Evolutionary conservation across 2,329 filamentous ascomycete genomes (phyloP).

Genomic region (Diaporthe helianthi): DNA sequence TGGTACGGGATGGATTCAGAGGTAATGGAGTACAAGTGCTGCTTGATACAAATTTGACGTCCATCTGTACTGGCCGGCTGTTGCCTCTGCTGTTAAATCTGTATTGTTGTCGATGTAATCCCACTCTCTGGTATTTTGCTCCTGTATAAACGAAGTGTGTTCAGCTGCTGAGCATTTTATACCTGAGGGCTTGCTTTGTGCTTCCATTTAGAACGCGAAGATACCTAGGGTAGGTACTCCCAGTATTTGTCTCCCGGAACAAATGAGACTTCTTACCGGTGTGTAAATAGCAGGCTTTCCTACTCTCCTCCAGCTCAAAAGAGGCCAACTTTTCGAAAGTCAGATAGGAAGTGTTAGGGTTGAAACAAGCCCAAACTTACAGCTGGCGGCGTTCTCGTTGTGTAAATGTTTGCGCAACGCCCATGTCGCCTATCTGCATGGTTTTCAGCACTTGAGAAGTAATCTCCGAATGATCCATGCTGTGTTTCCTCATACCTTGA

Average conservation of each 20-base stretch:
- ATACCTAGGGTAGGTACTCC: too few relatives aligned
- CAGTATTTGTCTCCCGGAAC: too few relatives aligned
- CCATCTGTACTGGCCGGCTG: constrained; percentile 21
- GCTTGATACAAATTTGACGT: constrained; percentile 27
- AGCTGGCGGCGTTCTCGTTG: background rate
- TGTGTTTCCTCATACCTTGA: background rate
- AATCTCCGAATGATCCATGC: background rate
- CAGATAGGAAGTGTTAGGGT: too few relatives aligned
- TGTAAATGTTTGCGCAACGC: background rate
- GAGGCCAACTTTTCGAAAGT: background rate
- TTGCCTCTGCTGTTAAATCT: background rate
- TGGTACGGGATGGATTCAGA: background rate
- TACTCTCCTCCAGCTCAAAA: background rate
- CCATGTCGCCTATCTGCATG: constrained; percentile 23
- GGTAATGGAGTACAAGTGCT: background rate
- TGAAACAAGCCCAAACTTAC: background rate
- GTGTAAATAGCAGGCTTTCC: constrained; percentile 11
- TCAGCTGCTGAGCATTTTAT: background rate
- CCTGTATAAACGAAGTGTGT: background rate
- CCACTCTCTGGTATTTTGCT: constrained; percentile 30
- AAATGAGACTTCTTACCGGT: constrained; percentile 9
- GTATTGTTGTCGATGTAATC: constrained; percentile 18
- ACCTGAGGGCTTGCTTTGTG: background rate
- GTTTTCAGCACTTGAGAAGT: background rate
- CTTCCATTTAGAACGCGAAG: background rate